These are phyloP conservation scores for Russula ochroleuca DNA, from an alignment of 768 basidiomycete species.

Conservation along the genomic window DNA sequence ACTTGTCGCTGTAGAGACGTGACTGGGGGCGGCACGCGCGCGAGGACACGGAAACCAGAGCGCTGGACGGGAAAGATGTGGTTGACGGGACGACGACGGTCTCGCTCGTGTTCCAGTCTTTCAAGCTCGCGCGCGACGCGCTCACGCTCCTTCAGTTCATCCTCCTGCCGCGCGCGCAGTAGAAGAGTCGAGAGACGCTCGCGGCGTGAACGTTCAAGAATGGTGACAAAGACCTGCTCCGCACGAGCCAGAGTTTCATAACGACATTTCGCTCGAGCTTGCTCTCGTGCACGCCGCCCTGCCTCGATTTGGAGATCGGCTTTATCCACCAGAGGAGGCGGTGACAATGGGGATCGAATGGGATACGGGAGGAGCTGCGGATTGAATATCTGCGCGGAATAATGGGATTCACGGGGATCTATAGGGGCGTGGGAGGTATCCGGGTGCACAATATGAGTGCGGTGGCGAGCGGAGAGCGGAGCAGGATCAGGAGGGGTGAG, in stretches of 20 bases:
- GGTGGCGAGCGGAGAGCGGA: constrained; percentile 9
- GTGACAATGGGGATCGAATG: constrained; percentile 3
- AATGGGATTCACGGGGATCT: constrained; percentile 11
- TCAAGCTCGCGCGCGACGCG: constrained; percentile 16
- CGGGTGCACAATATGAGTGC: constrained; percentile 5
- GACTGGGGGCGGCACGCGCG: constrained; percentile 3
- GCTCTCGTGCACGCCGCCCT: constrained; percentile 8
- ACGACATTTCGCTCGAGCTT: constrained; percentile 17
- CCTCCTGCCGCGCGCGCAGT: constrained; percentile 19
- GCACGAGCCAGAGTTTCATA: constrained; percentile 22
- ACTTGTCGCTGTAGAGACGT: neutral
- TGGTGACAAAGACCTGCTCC: constrained; percentile 16
- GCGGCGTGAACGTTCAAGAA: constrained; percentile 23
- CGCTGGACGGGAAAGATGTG: neutral
- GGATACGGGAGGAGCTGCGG: constrained; percentile 11
- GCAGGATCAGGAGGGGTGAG: constrained; percentile 24
- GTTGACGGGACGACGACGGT: neutral
- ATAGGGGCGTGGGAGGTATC: constrained; percentile 19
- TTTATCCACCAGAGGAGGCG: constrained; percentile 6
- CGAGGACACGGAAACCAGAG: constrained; percentile 11
- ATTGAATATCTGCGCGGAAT: neutral
- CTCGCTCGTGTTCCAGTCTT: constrained; percentile 19
- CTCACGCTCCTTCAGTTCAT: constrained; percentile 14
- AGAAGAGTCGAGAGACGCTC: constrained; percentile 14
- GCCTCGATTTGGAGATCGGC: neutral